Base-by-base conservation (phyloP, 441 rosid genomes). In the Codiaeum variegatum region DNA sequence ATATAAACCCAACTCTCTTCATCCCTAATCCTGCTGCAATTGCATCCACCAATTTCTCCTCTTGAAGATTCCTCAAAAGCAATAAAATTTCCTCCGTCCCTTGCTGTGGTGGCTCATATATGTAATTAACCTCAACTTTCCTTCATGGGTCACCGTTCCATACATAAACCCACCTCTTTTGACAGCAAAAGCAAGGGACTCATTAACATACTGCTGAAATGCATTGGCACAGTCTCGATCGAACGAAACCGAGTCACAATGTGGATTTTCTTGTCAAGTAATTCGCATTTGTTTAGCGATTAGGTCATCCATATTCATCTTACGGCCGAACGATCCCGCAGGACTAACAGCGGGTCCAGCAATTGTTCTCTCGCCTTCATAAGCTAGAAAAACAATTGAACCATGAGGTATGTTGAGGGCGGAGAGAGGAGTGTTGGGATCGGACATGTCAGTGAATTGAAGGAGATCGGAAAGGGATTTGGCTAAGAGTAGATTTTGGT, bases 241-340 rank as follows among this genome's bases (percentile, higher is more conserved):
- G 56, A 94, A 90, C 16, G 97, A 94, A 38, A 91, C 95, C 12
- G 96, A 81, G 40, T 87, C 93, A 76, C 97, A 93, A 77, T 85
- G 98, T 6, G 96, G 90, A 61, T 68, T 82, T 73, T 94, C 98
- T 74, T 95, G 98, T 16, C 99, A 87, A 23, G 84, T 54, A 67
- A 95, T 86, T 31, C 97, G 83, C 88, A 92, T 93, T 87, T 95
- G 99, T 40, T 84, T 86, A 19, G 99, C 97, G 73, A 95, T 93
- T 2, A 95, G 80, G 62, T 95, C 99, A n/a, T 91, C 99, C 75
- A 95, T 90, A 10, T 98, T 95, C 99, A 95, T 95, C 91, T 95
- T 95, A 64, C 93, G 87, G 24, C 99, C 99, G 67, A 95, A 95
- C 0, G 99, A 91, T 0, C 98, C 97, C 1, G 98, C 90, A 0